A percentile compares a stretch with the other conserved stretches of the same genome.
phyloP scores from a whole-genome alignment of 352 stramenopile genomes.

The Pythium coloratum region DNA sequence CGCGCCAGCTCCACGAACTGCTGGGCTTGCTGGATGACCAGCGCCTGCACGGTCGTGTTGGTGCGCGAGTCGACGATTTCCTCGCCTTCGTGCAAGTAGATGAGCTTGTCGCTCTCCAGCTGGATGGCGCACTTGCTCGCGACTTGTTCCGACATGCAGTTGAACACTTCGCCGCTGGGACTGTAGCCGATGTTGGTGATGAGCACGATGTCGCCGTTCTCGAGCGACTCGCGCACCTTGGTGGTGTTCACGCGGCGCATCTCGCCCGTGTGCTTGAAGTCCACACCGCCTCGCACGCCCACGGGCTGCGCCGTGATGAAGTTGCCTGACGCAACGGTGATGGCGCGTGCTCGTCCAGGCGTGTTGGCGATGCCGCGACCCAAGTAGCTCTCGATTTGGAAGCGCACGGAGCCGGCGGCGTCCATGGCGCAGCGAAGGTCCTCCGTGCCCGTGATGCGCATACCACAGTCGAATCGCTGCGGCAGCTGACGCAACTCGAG shows the following conservation, averaged over 20 bases:
- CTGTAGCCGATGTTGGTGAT: constrained; percentile 96
- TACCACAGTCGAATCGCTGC: constrained; percentile 69
- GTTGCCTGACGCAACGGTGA: constrained; percentile 96
- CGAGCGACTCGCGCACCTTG: constrained; percentile 90
- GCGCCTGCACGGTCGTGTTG: constrained; percentile 74
- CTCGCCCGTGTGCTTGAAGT: constrained; percentile 92
- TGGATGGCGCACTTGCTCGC: constrained; percentile 87
- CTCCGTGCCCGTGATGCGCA: constrained; percentile 92
- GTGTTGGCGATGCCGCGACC: constrained; percentile 86
- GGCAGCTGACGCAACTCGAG: constrained; percentile 69
- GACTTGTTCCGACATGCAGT: constrained; percentile 88
- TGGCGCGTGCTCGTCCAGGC: constrained; percentile 56
- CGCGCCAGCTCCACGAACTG: constrained; percentile 76
- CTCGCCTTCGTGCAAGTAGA: constrained; percentile 89
- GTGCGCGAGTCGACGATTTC: constrained; percentile 83
- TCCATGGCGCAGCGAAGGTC: constrained; percentile 94
- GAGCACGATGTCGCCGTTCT: constrained; percentile 95
- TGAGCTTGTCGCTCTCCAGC: constrained; percentile 83
- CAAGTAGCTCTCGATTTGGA: constrained; percentile 88
- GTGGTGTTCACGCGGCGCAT: constrained; percentile 92
- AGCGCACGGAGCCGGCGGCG: constrained; percentile 89
- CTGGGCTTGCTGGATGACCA: constrained; percentile 81
- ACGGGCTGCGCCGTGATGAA: constrained; percentile 95
- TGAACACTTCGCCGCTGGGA: constrained; percentile 93
- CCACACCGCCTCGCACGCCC: constrained; percentile 82